Evolutionary conservation across 768 basidiomycete species (phyloP), one percentile per base, ranked within the genome.

Genomic region (Leccinum variicolor): DNA sequence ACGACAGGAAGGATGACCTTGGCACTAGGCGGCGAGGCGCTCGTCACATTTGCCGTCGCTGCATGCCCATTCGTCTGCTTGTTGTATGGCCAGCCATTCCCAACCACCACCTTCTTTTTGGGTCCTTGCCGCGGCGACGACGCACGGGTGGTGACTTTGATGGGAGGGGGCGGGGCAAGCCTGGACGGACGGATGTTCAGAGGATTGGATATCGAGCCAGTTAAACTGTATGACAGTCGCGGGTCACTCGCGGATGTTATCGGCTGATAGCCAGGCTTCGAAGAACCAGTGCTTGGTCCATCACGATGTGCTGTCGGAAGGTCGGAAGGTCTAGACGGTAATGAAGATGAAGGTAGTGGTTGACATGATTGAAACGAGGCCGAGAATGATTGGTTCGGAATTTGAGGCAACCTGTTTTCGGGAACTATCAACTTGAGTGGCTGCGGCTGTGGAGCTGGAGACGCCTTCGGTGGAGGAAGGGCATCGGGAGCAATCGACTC

Each of bases 131-230:
- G 49, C 4, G 69, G 69, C 6, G 69, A 13, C 3, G 58, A 49
- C 36, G n/a, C 29, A 36, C 59, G 69, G 2, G 47, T 14, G 52
- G 4, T 19, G 28, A 50, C 1, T 49, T 64, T 69, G 1, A 43
- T 43, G n/a, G 61, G 51, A 21, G 31, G 54, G 4, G 53, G 59
- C 7, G 55, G 70, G n/a, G 58, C 50, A 31, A 49, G 52, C 50
- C 65, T 63, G 14, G 84, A 81, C 14, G 85, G 82, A 25, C 77
- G 74, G 53, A 86, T 85, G 49, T 74, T 76, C 41, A 86, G 67
- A 23, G 84, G 83, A 64, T 86, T 86, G 0, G 74, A 77, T 25
- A 75, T 65, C 9, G 81, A 75, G 11, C 77, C 78, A 7, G 71
- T 62, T n/a, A 76, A 64, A 33, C 79, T 75, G 58, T 74, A 75